phyloP scores from a whole-genome alignment of 495 filamentous ascomycete species.

The Staphylotrichum longicolle region DNA sequence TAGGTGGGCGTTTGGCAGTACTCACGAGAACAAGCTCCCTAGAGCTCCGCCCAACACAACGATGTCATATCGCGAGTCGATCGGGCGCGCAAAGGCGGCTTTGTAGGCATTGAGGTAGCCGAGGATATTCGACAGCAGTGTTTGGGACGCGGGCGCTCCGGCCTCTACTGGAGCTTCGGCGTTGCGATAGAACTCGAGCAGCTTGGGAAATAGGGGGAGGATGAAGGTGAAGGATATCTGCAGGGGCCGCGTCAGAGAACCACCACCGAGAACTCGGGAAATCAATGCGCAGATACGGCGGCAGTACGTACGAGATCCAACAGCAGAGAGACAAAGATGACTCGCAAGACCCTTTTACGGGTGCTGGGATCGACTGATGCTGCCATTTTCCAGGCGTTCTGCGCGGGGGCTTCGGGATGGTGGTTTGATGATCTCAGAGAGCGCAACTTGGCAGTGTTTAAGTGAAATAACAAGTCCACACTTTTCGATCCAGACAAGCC shows the following conservation, averaged over 20 bases:
- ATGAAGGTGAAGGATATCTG: slow-evolving; percentile 79
- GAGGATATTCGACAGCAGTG: slow-evolving; percentile 75
- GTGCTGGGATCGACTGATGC: slow-evolving; percentile 44
- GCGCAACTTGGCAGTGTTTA: not conserved
- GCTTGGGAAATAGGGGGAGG: slow-evolving; percentile 89
- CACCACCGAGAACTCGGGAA: slow-evolving; percentile 5
- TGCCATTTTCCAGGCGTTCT: slow-evolving; percentile 37
- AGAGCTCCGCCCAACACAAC: slow-evolving; percentile 93
- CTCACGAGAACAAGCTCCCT: slow-evolving; percentile 80
- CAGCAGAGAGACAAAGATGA: slow-evolving; percentile 58
- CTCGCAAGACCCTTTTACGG: slow-evolving; percentile 79
- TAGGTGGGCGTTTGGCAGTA: not conserved
- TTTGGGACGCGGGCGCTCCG: slow-evolving; percentile 45
- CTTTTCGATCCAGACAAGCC: not conserved
- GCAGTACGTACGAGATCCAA: slow-evolving; percentile 49
- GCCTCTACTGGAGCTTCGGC: slow-evolving; percentile 57
- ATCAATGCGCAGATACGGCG: not conserved
- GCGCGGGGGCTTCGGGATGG: not conserved
- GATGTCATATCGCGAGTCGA: slow-evolving; percentile 95
- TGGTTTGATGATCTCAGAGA: not conserved
- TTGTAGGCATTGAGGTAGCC: slow-evolving; percentile 92
- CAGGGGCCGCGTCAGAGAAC: slow-evolving; percentile 18
- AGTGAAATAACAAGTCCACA: not conserved
- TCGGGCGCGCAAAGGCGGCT: slow-evolving; percentile 84
- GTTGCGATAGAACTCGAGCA: slow-evolving; percentile 91